A percentile compares a stretch with the other conserved stretches of the same genome.
Conservation (phyloP, 2,329 filamentous ascomycete species). For the Aureobasidium sp. region DNA sequence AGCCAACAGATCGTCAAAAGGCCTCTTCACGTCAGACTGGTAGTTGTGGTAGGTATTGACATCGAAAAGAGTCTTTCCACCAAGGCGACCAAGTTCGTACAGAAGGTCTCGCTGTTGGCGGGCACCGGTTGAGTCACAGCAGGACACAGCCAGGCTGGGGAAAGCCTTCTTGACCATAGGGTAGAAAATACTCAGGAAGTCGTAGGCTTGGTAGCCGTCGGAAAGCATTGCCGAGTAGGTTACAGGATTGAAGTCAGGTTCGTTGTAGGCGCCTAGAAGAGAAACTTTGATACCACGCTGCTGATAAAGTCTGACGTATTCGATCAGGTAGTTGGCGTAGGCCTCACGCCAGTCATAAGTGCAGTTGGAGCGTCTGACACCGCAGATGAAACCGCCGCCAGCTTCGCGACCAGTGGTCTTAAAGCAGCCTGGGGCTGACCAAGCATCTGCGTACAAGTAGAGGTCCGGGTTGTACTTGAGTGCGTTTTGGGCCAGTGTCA, state of each 20-base stretch:
- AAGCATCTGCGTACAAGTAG: constrained; percentile 22
- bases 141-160: constrained; percentile 19
- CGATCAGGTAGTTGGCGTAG: constrained; percentile 43
- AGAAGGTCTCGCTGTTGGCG: constrained; percentile 20
- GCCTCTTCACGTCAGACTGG: constrained; percentile 20
- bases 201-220: constrained; percentile 22
- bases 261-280: constrained; percentile 20
- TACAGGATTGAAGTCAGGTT: constrained; percentile 22
- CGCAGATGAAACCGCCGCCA: constrained; percentile 21
- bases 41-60: constrained; percentile 23
- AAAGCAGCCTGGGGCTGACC: constrained; percentile 22
- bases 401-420: constrained; percentile 20
- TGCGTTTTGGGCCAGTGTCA: constrained; percentile 19
- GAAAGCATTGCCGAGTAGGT: constrained; percentile 22
- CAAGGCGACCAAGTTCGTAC: constrained; percentile 19
- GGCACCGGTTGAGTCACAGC: constrained; percentile 22
- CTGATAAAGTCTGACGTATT: constrained; percentile 44
- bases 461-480: constrained; percentile 22
- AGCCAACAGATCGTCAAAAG: constrained; percentile 17
- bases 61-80: constrained; percentile 20
- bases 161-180: constrained; percentile 22
- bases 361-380: constrained; percentile 21
- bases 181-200: constrained; percentile 21
- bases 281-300: constrained; percentile 37
- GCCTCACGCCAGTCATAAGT: constrained; percentile 38